Evolutionary conservation across 2,329 filamentous ascomycete genomes (phyloP), one percentile per base, ranked within the genome.

Genomic region (Periglandula ipomoeae): DNA sequence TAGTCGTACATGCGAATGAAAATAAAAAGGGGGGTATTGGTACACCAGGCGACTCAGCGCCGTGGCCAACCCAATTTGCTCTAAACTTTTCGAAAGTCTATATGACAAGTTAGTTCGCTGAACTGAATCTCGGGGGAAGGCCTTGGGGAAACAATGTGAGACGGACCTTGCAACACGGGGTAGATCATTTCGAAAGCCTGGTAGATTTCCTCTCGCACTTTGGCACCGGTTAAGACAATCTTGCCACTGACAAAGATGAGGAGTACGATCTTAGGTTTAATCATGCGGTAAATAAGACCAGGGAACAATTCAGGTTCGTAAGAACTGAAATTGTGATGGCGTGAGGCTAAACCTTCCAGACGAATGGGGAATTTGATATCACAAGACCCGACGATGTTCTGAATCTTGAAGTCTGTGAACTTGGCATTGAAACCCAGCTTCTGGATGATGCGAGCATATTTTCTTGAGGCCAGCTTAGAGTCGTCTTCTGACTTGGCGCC

Each of bases 381-480:
- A 70, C 91, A 97, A 52, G 89, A 95, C 56, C 93, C 93, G 57
- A 98, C 93, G 56, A 98, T 97, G 71, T 98, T 98, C 76, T 96
- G 90, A 63, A 98, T 98, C 81, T 97, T 98, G 75, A 98, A 98
- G 69, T 98, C 93, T 58, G 90, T 96, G 71, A 98, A 97, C 81
- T 96, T 96, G 62, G 93, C 91, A 59, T 96, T 95, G 79, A 98
- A 98, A 54, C 93, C 93, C 52, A 98, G 87, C 76, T 98, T 98
- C 78, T 98, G 93, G 61, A 98, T 97, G 70, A 98, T 97, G 63
- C 93, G 90, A 47, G 93, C 93, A 65, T 97, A 97, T 72, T 98
- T 98, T 72, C 91, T 84, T 52, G 87, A 93, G 8, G 93, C 93
- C 62, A 98, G 83, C 74, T 96, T 96, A 52, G 89, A 95, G 66